Base-by-base conservation (phyloP, 768 basidiomycete species). In the Amanita rimosa region DNA sequence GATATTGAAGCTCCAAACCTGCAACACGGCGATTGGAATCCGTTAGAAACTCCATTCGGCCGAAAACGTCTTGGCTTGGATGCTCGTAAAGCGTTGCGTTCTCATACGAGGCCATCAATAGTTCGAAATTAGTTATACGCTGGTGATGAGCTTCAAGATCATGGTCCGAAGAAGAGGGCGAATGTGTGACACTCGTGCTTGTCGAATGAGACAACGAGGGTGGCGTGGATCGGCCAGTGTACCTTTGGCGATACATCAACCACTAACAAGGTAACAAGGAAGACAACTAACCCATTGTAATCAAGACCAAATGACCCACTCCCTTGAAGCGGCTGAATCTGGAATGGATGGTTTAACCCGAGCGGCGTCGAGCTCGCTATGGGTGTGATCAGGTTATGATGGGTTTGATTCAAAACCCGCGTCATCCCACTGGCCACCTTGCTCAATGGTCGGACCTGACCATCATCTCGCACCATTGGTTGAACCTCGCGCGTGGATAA, bases 121-220 rank as follows among this genome's bases (percentile, higher is more conserved):
- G 29, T 26, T 48, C 47, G 33, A 48, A 22, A 17, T 41, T 19
- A 14, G 22, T 13, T 21, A 41, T 39, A 17, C 36, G 40, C 33
- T 41, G 47, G 19, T 39, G 39, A 22, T 48, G 47, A n/a, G 47
- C 31, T 17, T 40, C 47, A 26, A 37, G 26, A 34, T 26, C 38
- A 16, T 48, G 38, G 3, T 39, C 47, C 6, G 47, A 48, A 16
- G 47, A 48, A 4, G 47, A 40, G 13, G 47, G 47, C 31, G 47
- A 48, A 14, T 48, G 47, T 14, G 47, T 41, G 16, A 31, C 47
- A 17, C 47, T 48, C 35, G 34, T 40, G 14, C 38, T 48, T 6
- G 47, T 40, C 13, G 46, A 48, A 48, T 48, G 36, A 29, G 24
- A 39, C 24, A 41, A 34, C 14, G 39, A 41, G 24, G 48, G 48